Evolutionary conservation across 1,139 yeast genomes (phyloP).

Genomic region (Taphrina pruni): DNA sequence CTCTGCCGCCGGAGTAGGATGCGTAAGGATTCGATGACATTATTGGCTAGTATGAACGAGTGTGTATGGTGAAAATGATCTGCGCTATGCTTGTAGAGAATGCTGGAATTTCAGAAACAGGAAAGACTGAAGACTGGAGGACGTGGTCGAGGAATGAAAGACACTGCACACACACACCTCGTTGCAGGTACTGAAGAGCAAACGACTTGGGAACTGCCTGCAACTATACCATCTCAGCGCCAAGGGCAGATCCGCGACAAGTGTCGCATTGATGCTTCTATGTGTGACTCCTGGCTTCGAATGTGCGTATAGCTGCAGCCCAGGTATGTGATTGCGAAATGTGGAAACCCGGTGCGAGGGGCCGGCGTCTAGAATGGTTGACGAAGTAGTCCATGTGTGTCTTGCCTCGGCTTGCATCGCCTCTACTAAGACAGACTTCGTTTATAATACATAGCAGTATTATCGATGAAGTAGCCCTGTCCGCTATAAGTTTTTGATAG

Average conservation of each 20-base stretch:
- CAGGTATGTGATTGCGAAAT: slow-evolving; percentile 2
- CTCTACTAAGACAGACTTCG: too few species aligned
- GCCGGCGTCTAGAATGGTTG: not conserved
- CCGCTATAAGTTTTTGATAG: too few species aligned
- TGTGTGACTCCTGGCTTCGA: slow-evolving; percentile 18
- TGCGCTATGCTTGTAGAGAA: slow-evolving; percentile 16
- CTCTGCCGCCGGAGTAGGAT: not conserved
- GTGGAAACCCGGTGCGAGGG: slow-evolving; percentile 18
- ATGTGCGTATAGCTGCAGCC: not conserved
- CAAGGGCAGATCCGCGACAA: not conserved
- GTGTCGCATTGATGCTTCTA: not conserved
- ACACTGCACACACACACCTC: too few species aligned
- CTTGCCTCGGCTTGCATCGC: too few species aligned
- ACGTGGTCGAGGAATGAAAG: not conserved
- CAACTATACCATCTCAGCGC: not conserved
- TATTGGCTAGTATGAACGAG: not conserved
- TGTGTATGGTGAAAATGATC: not conserved
- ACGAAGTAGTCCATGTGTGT: too few species aligned
- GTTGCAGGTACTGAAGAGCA: not conserved
- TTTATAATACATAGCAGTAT: too few species aligned
- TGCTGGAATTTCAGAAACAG: not conserved
- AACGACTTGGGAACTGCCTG: not conserved
- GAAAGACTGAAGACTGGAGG: not conserved
- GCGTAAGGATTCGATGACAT: slow-evolving; percentile 25
- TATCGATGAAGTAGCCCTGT: too few species aligned